A percentile compares a stretch with the other conserved stretches of the same genome.
These are phyloP conservation scores for Phyllosticta capitalensis DNA, from an alignment of 2,329 filamentous ascomycete genomes.

Conservation along the genomic window DNA sequence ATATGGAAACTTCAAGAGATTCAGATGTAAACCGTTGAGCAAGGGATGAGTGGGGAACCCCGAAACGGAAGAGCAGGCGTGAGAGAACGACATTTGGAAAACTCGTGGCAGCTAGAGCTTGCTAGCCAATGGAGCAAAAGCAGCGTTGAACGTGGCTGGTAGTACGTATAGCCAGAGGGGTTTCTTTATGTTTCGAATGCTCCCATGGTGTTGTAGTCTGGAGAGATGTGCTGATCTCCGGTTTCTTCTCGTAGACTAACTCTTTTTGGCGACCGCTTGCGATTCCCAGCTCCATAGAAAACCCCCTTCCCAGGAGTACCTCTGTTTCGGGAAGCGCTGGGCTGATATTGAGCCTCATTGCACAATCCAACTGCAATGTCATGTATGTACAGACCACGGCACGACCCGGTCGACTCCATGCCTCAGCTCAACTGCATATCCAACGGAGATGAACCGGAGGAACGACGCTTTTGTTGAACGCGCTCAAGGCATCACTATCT, in stretches of 20 bases:
- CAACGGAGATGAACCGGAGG: not conserved
- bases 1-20: not conserved
- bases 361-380: not conserved
- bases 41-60: not conserved
- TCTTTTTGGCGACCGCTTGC: not conserved
- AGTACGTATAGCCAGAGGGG: not conserved
- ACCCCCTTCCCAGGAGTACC: not conserved
- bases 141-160: not conserved
- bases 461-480: not conserved
- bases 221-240: not conserved
- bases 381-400: not conserved
- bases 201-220: not conserved
- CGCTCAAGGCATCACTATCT: not conserved
- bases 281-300: not conserved
- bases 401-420: not conserved
- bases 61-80: not conserved
- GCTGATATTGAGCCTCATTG: not conserved
- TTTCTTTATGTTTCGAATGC: not conserved
- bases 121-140: not conserved
- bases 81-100: not conserved
- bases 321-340: not conserved
- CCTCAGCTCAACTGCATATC: not conserved
- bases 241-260: not conserved
- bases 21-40: not conserved
- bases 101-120: not conserved